Conservation (phyloP, 768 basidiomycete species). For the Suillus subalutaceus region DNA sequence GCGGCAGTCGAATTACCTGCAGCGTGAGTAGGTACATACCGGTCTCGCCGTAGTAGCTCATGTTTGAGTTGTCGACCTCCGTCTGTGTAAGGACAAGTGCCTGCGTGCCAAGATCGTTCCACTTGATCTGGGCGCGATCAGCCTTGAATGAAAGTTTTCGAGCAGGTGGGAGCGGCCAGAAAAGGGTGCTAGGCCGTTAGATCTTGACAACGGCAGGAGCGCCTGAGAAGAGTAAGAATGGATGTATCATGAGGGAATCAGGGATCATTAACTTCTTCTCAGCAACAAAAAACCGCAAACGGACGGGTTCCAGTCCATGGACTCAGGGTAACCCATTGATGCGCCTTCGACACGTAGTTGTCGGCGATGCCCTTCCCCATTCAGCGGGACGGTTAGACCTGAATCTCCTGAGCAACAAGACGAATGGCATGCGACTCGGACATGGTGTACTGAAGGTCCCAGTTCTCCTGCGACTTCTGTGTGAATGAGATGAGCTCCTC, state of each 20-base stretch:
- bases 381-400: conserved; percentile 81
- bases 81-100: conserved; percentile 92
- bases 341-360: conserved; percentile 85
- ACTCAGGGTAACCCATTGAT: conserved; percentile 73
- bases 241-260: background rate
- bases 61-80: conserved; percentile 96
- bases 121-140: conserved; percentile 90
- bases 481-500: conserved; percentile 86
- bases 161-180: conserved; percentile 68
- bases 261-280: background rate
- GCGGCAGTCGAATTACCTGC: conserved; percentile 90
- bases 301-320: conserved; percentile 84
- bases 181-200: conserved; percentile 70
- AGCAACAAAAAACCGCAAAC: conserved; percentile 62
- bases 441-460: conserved; percentile 91
- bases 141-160: conserved; percentile 94
- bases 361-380: conserved; percentile 80
- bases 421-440: conserved; percentile 87
- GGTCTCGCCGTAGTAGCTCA: conserved; percentile 98
- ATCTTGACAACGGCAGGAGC: conserved; percentile 88
- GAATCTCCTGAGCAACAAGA: conserved; percentile 79
- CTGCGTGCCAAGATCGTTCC: conserved; percentile 94
- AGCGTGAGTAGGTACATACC: conserved; percentile 69
- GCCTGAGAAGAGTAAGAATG: conserved; percentile 43
- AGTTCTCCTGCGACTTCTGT: conserved; percentile 89